These are phyloP conservation scores for Diaporthe vaccinii DNA, from an alignment of 2,329 filamentous ascomycete species.

Conservation along the genomic window DNA sequence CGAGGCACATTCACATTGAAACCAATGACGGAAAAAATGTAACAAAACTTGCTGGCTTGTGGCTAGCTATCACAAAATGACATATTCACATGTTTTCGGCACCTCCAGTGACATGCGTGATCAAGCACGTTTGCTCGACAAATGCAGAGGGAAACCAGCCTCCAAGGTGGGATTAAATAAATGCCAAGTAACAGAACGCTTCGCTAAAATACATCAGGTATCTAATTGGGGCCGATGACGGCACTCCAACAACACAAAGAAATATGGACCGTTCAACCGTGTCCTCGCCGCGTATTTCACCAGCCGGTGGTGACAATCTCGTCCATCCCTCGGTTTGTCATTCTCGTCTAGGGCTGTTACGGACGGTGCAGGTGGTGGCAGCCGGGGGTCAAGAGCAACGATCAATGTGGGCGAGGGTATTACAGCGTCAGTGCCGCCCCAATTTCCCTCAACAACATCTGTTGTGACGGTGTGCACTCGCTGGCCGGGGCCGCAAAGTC, in stretches of 20 bases:
- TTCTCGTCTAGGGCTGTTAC: background rate
- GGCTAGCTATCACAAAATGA: slow-evolving; percentile 3
- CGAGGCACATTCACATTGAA: background rate
- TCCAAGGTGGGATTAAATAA: slow-evolving; percentile 21
- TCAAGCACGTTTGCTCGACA: background rate
- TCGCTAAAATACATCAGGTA: slow-evolving; percentile 28
- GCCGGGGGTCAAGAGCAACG: background rate
- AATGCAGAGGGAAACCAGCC: slow-evolving; percentile 14
- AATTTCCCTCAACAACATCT: slow-evolving; percentile 23
- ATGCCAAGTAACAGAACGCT: slow-evolving; percentile 5
- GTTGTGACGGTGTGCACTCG: slow-evolving; percentile 28
- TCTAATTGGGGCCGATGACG: slow-evolving; percentile 1
- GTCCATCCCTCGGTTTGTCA: background rate
- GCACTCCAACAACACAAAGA: slow-evolving; percentile 8
- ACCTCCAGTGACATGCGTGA: background rate
- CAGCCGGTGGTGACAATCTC: background rate
- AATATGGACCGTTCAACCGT: background rate
- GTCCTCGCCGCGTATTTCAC: background rate
- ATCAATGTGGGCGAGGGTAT: background rate
- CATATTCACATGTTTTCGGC: background rate
- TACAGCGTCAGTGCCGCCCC: slow-evolving; percentile 28
- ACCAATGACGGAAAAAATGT: background rate
- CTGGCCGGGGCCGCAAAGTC: background rate
- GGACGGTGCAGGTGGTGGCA: background rate
- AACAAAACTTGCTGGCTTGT: background rate